A percentile compares a stretch with the other conserved stretches of the same genome.
These are phyloP conservation scores for Hippophae gyantsensis DNA, from an alignment of 306 rosid species.

Conservation along the genomic window DNA sequence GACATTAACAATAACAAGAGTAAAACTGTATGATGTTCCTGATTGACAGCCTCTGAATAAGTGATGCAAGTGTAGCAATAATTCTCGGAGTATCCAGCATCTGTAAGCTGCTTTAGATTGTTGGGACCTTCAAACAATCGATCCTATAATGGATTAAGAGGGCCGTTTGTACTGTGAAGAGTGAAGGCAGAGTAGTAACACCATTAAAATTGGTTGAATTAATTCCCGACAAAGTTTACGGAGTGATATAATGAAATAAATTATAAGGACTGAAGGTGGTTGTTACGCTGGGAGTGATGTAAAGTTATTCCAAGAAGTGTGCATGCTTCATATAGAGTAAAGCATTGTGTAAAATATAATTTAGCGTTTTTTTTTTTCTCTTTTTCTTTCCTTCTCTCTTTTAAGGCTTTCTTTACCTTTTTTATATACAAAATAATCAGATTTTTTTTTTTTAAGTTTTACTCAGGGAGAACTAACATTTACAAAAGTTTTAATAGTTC, in stretches of 20 bases:
- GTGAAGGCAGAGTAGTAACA: constrained; percentile 5
- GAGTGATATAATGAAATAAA: neutral
- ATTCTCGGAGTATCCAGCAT: constrained; percentile 76
- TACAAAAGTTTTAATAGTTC: too few relatives aligned
- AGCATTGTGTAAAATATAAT: too few relatives aligned
- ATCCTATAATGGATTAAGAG: constrained; percentile 73
- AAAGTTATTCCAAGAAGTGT: too few relatives aligned
- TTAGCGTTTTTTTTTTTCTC: too few relatives aligned
- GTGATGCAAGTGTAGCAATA: constrained; percentile 1
- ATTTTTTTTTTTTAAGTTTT: too few relatives aligned
- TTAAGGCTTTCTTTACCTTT: too few relatives aligned
- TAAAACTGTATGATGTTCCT: constrained; percentile 22
- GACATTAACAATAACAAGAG: constrained; percentile 7
- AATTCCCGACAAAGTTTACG: constrained; percentile 2
- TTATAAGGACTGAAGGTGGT: constrained; percentile 4
- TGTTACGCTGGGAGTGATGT: constrained; percentile 66
- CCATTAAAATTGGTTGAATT: neutral
- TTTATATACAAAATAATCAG: too few relatives aligned
- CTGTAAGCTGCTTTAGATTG: constrained; percentile 66
- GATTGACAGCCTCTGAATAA: constrained; percentile 22
- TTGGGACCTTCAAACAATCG: constrained; percentile 92
- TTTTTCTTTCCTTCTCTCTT: too few relatives aligned
- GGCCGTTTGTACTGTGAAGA: constrained; percentile 61
- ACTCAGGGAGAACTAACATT: too few relatives aligned
- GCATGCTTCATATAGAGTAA: too few relatives aligned